Base-by-base conservation (phyloP, 441 rosid genomes). In the Melastoma candidum region DNA sequence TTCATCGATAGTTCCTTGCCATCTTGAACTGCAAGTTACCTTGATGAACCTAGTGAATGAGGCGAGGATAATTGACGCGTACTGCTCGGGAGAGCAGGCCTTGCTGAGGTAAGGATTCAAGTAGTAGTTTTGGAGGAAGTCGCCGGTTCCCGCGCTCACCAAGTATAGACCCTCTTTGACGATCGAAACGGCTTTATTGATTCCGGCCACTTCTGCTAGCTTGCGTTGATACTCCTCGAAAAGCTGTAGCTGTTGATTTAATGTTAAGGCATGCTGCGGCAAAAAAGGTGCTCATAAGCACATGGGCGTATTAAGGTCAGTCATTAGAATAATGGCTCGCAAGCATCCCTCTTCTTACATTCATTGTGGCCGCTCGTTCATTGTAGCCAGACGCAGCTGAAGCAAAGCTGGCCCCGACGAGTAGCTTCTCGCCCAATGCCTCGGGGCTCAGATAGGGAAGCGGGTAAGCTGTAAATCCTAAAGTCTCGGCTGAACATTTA, bases 361-460 rank as follows among this genome's bases (percentile, higher is more conserved):
- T 84, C 26, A 83, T 3, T 12, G 5, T 7, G 12, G 98, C 82
- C 32, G 94, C 82, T 57, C 62, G 74, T n/a, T 85, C 94, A 63
- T 92, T 95, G 49, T 77, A 89, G 29, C 99, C 99, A 54, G 96
- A 77, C 46, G 77, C 99, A 54, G 97, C 97, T 2, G 96, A 86
- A 54, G 97, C 99, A 64, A 89, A 89, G 72, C 89, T 93, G 49
- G 85, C 82, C 59, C 96, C 98, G 55, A 84, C 81, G n/a, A 93
- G 80, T 60, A 88, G 95, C 58, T 78, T 93, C 46, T 72, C 80
- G 1, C 98, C 96, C 6, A 90, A 71, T 54, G 97, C 97, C 56
- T 84, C 77, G 0, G 88, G 95, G 67, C 98, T 81, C 29, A 85
- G 79, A 61, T 84, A 88, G 41, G 95, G 86, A 24, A 90, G 85